Evolutionary conservation across 2,329 filamentous ascomycete species (phyloP), one percentile per base, ranked within the genome.

Genomic region (Penicillium sp.): DNA sequence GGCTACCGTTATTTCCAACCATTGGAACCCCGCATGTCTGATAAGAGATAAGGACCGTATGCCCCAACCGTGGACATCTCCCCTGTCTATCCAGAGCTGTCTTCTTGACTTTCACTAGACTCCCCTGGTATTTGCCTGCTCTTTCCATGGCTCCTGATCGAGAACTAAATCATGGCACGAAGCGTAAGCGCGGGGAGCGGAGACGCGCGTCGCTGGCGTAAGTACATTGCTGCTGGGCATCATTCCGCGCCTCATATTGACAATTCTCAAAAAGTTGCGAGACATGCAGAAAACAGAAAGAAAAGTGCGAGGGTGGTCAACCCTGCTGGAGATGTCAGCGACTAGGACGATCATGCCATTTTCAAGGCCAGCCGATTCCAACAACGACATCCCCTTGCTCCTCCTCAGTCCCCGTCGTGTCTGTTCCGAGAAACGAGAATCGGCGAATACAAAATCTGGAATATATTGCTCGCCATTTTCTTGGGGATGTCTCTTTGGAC

Each of bases 241-340:
- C 11, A n/a, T 15, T 8, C 16, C 8, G 43, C 3, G 5, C 27
- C 3, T 19, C 36, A 9, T 9, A 25, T 40, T 57, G 21, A 52
- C 15, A 16, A 46, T 31, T 11, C 29, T 31, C 29, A 48, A 23
- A 47, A 10, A 83, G 81, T 55, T 83, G 81, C 63, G 80, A 82
- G 65, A 78, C 76, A 44, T 83, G 80, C 65, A 79, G 81, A 49
- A 76, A 79, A 57, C 75, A 80, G 49, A 83, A 83, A 62, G 81
- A 83, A 65, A 82, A 82, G 67, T 83, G 81, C 62, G 80, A 83
- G 60, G 81, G 81, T 39, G 81, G 80, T 36, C 72, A 79, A 10
- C 81, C 81, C 1, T 83, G 81, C 61, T 77, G 79, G 54, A 71
- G 81, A 53, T 83, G 81, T 63, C 72, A 76, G 55, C 78, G 79